Conservation (phyloP, 73 alveolate species). For the Symbiodinium pilosum region DNA sequence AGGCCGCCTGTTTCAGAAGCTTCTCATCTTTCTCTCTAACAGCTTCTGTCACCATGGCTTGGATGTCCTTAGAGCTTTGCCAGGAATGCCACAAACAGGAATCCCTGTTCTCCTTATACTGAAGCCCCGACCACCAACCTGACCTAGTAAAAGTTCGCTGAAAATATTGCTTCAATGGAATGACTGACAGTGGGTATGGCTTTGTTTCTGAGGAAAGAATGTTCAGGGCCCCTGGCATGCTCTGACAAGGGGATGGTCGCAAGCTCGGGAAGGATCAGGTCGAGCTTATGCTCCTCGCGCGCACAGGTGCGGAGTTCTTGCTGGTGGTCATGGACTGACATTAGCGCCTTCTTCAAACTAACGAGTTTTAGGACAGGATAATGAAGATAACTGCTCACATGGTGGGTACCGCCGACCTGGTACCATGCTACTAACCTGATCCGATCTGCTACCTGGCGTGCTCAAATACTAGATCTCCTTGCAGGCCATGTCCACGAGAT, state of each 20-base stretch:
- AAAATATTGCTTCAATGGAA: no score
- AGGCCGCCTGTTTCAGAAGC: slow-evolving; percentile 33
- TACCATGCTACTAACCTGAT: neutral
- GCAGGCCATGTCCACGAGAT: slow-evolving; percentile 86
- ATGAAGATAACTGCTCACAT: no score
- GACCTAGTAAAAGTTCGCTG: no score
- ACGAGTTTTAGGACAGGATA: no score
- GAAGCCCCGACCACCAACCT: no score
- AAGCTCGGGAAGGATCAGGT: slow-evolving; percentile 53
- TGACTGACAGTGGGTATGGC: no score
- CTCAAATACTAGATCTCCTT: slow-evolving; percentile 43
- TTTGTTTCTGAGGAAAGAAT: neutral
- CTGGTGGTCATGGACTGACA: no score
- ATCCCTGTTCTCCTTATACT: no score
- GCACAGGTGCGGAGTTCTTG: no score
- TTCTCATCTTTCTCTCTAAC: slow-evolving; percentile 38
- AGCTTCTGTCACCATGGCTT: slow-evolving; percentile 54
- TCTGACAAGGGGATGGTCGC: slow-evolving; percentile 36
- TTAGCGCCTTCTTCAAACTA: no score
- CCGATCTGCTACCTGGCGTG: no score
- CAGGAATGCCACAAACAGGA: no score
- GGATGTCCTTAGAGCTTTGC: slow-evolving; percentile 1
- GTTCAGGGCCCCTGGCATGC: neutral
- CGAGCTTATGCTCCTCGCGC: slow-evolving; percentile 48
- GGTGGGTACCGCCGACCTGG: neutral